phyloP scores from a whole-genome alignment of 805 yeast species.

The Wickerhamomyces silvicola region DNA sequence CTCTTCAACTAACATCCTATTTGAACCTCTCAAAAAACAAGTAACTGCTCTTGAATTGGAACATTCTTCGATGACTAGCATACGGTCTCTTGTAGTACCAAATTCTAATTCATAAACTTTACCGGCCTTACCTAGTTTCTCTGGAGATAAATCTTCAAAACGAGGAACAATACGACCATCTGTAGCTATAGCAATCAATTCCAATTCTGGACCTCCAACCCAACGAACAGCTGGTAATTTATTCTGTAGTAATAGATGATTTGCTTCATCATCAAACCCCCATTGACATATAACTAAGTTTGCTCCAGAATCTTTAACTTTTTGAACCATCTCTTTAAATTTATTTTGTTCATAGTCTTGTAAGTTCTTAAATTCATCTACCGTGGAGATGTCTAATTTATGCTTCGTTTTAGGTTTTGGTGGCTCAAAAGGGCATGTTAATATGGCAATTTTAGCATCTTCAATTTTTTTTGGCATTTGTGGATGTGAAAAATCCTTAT shows the following conservation, averaged over 20 bases:
- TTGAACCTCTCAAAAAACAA: conserved; percentile 89
- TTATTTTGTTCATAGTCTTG: conserved; percentile 90
- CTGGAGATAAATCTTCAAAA: conserved; percentile 80
- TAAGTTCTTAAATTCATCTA: conserved; percentile 85
- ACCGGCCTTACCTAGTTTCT: conserved; percentile 86
- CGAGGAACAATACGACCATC: conserved; percentile 96
- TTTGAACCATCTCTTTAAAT: conserved; percentile 83
- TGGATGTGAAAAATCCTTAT: conserved; percentile 96
- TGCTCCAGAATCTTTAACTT: conserved; percentile 86
- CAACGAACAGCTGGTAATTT: conserved; percentile 94
- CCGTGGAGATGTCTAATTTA: conserved; percentile 87
- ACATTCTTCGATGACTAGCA: conserved; percentile 90
- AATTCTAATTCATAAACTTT: conserved; percentile 80
- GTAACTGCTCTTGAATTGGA: conserved; percentile 86
- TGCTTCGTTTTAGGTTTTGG: conserved; percentile 99
- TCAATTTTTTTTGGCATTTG: conserved; percentile 86
- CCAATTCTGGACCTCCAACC: conserved; percentile 98
- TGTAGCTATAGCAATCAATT: conserved; percentile 94
- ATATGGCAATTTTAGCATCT: conserved; percentile 85
- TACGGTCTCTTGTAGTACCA: conserved; percentile 94
- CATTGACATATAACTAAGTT: conserved; percentile 97
- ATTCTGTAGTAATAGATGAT: conserved; percentile 82
- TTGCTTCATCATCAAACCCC: conserved; percentile 99
- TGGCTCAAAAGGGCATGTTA: conserved; percentile 99
- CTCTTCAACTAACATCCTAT: conserved; percentile 96